Base-by-base conservation (phyloP, 768 basidiomycete genomes). In the Kwoniella sp. region DNA sequence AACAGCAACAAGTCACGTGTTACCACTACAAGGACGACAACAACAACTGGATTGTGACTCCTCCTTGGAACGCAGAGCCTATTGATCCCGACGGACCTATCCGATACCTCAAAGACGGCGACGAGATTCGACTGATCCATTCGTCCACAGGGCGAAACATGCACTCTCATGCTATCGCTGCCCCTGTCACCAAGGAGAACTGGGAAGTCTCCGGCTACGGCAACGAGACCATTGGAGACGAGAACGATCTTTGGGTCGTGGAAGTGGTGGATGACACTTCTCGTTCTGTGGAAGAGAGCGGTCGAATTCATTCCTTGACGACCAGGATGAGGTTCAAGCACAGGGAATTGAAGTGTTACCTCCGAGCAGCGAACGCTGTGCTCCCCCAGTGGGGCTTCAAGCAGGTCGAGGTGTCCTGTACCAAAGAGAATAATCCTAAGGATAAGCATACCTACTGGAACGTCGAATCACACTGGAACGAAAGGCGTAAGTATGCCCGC, bases 21-120 rank as follows among this genome's bases (percentile, higher is more conserved):
- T 99, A 98, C 80, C 96, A 99, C 83, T 98, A 99, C 86, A 97
- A 96, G 83, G 96, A 98, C 77, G 87, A 89, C 54, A 99, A 99
- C 85, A 99, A 99, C 82, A 85, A 97, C 51, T 98, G 92, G 90
- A 73, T 83, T 20, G 78, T 98, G 69, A 83, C 88, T 1, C 93
- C 92, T 5, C 84, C 83, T 0, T 97, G 95, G 96, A 86, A 89
- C 34, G 87, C 89, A 65, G 85, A 92, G 72, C 86, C 86, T 3
- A 85, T 90, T 57, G 87, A 85, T 56, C 85, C 86, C 4, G 82
- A 83, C 20, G 74, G 72, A 37, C 70, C 70, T 8, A 81, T 97
- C 58, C 84, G 84, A 50, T 97, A 83, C 84, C 83, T 98, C 65
- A 80, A 86, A 58, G 81, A 95, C 78, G 89, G 89, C 26, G 90